Percentiles rank a stretch among this genome's conserved stretches.
Conservation (phyloP, 345 rosid genomes). For the Linum tenue region DNA sequence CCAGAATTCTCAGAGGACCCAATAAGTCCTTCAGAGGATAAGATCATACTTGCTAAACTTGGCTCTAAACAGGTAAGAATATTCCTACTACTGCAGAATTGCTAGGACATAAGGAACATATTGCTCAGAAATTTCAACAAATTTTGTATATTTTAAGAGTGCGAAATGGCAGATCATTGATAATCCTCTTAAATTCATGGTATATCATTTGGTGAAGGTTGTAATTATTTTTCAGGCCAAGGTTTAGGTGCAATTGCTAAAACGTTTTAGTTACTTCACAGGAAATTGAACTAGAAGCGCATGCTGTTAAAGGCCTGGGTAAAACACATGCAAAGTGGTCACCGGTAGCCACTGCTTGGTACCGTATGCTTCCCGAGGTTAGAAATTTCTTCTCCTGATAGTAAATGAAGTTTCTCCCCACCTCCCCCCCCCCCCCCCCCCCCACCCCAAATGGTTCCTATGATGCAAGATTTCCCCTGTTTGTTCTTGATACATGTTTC, state of each 20-base stretch:
- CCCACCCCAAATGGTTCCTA: too few relatives aligned
- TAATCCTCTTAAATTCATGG: too few relatives aligned
- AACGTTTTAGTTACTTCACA: slow-evolving; percentile 13
- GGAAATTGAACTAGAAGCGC: slow-evolving; percentile 97
- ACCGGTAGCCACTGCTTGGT: slow-evolving; percentile 96
- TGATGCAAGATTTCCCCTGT: neutral
- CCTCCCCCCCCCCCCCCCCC: neutral
- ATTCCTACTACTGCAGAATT: slow-evolving; percentile 2
- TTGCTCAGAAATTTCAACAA: neutral
- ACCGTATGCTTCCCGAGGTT: slow-evolving; percentile 96
- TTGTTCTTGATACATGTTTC: neutral
- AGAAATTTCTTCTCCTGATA: slow-evolving; percentile 5
- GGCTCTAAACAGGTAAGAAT: slow-evolving; percentile 67
- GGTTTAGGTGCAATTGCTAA: neutral
- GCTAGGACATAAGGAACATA: neutral
- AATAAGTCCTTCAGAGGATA: slow-evolving; percentile 35
- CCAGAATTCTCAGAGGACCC: slow-evolving; percentile 53
- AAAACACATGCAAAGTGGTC: slow-evolving; percentile 97
- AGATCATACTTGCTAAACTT: slow-evolving; percentile 68
- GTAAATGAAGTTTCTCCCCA: neutral
- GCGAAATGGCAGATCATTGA: neutral
- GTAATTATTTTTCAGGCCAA: slow-evolving; percentile 3
- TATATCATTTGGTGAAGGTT: too few relatives aligned
- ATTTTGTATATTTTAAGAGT: neutral
- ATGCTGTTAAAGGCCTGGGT: slow-evolving; percentile 87